Evolutionary conservation across 2,329 filamentous ascomycete genomes (phyloP), one percentile per base, ranked within the genome.

Genomic region (Lasiodiplodia gonubiensis): DNA sequence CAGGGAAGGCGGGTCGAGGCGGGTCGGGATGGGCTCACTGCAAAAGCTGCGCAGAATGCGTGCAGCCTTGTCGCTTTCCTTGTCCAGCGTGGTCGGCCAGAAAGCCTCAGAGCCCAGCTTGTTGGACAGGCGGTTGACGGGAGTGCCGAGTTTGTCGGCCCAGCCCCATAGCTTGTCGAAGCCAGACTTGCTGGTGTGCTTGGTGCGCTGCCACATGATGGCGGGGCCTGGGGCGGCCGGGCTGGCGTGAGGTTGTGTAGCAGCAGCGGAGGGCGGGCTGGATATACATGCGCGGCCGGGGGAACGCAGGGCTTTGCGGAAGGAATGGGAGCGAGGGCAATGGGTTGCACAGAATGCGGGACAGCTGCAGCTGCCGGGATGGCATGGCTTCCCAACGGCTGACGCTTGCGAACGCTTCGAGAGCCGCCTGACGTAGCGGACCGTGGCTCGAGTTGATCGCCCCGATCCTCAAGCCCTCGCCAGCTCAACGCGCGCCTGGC

Each of bases 21-120:
- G 25, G 42, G 16, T 57, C 25, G 52, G 25, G n/a, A 54, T 66
- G 30, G 14, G 83, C 88, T 74, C 85, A 92, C 90, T 92, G 83
- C 93, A 97, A 80, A 97, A 97, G 37, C 92, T 94, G 77, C 93
- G 91, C 63, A 97, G 80, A 69, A 97, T 97, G 67, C 93, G 86
- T 68, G 93, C 93, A 55, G 93, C 92, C 81, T 97, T 97, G 80
- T 97, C 92, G 79, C 91, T 92, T 83, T 97, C 94, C 72, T 91
- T 90, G 77, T 97, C 94, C 63, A 97, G 83, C 1, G 90, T 91
- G 37, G 91, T 90, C 3, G 93, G 93, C 92, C 92, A 95, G 74
- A 94, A 94, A 27, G 91, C 89, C 77, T 96, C 93, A 35, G 86
- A 86, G 68, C 93, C 93, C 46, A 97, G 83, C 79, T 90, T 93